A percentile compares a stretch with the other conserved stretches of the same genome.
These are phyloP conservation scores for Corinectria fuckeliana DNA, from an alignment of 2,329 filamentous ascomycete genomes.

Conservation along the genomic window DNA sequence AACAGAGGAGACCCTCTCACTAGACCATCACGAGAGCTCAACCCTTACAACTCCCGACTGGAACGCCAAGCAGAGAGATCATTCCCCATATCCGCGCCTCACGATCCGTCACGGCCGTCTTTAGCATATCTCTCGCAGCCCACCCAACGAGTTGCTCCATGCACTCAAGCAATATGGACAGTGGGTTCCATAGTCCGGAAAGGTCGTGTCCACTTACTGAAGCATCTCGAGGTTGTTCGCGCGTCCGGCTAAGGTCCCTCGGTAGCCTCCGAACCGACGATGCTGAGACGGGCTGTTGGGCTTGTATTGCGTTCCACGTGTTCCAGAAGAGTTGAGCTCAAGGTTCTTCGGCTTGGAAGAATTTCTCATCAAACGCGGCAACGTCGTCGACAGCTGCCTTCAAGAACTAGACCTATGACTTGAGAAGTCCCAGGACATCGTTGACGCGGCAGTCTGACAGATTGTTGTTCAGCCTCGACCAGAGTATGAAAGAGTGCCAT, in stretches of 20 bases:
- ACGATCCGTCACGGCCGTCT: conserved; percentile 32
- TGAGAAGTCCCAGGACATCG: conserved; percentile 41
- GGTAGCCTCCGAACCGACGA: conserved; percentile 3
- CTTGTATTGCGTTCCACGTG: conserved; percentile 9
- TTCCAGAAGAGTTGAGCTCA: conserved; percentile 40
- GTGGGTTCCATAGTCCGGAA: conserved; percentile 4
- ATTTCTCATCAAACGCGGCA: conserved; percentile 33
- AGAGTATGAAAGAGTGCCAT: conserved; percentile 41
- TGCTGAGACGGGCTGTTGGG: conserved; percentile 6
- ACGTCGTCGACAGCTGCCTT: conserved; percentile 28
- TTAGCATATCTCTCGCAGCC: conserved; percentile 24
- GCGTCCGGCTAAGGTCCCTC: not conserved
- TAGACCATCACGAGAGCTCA: not conserved
- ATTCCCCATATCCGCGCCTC: conserved; percentile 35
- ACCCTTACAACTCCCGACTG: conserved; percentile 12
- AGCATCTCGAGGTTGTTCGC: not conserved
- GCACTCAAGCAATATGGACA: conserved; percentile 18
- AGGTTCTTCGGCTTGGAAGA: conserved; percentile 31
- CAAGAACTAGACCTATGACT: conserved; percentile 41
- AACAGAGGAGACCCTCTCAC: not conserved
- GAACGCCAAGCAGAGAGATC: conserved; percentile 32
- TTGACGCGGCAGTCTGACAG: conserved; percentile 42
- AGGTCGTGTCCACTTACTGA: not conserved
- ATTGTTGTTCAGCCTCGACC: conserved; percentile 39
- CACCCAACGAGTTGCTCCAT: conserved; percentile 13